Conservation (phyloP, 2,329 filamentous ascomycete genomes). For the Ophiocordyceps camponoti-rufipedis region DNA sequence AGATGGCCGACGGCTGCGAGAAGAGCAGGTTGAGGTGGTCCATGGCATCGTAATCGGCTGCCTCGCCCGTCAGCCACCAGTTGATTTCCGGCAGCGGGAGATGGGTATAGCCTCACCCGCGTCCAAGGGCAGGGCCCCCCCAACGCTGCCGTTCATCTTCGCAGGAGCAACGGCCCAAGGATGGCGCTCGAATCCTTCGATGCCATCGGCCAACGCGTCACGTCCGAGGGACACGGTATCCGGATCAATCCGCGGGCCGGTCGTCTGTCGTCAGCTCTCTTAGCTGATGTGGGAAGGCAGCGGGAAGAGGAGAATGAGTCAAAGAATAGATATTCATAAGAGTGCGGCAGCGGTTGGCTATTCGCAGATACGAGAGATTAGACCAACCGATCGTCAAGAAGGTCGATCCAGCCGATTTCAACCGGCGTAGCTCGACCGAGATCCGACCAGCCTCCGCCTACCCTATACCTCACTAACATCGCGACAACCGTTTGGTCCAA, state of each 20-base stretch:
- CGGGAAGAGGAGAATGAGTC: not conserved
- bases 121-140: slow-evolving; percentile 22
- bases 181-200: not conserved
- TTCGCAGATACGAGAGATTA: not conserved
- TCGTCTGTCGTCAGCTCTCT: not conserved
- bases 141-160: slow-evolving; percentile 20
- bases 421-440: too few relatives aligned
- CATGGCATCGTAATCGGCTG: slow-evolving; percentile 75
- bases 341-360: not conserved
- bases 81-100: not conserved
- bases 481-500: not conserved
- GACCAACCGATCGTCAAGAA: not conserved
- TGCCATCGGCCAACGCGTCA: not conserved
- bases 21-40: slow-evolving; percentile 89
- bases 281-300: not conserved
- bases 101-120: slow-evolving; percentile 16
- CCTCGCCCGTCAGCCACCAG: slow-evolving; percentile 5
- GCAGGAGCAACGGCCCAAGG: not conserved
- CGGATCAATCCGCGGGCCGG: not conserved
- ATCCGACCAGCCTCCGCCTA: not conserved
- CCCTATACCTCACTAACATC: not conserved
- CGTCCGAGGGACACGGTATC: not conserved
- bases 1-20: slow-evolving; percentile 69
- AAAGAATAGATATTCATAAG: not conserved
- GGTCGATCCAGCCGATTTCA: not conserved